phyloP scores from a whole-genome alignment of 805 yeast genomes.

The Metschnikowia matae region DNA sequence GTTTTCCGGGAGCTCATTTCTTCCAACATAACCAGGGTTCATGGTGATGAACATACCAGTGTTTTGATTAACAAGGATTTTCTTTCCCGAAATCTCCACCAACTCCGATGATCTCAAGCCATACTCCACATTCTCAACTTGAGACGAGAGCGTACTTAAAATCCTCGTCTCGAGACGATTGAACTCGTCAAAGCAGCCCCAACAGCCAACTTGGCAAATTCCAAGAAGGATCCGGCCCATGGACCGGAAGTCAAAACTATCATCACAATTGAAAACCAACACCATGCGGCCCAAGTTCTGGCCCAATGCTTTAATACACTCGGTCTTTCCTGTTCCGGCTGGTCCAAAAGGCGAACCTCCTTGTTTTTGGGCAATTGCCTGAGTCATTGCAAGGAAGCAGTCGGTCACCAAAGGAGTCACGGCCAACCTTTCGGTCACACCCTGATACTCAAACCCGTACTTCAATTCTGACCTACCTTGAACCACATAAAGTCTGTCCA shows the following conservation, averaged over 20 bases:
- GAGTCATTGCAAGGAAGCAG: constrained; percentile 65
- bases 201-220: constrained; percentile 75
- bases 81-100: constrained; percentile 42
- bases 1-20: constrained; percentile 81
- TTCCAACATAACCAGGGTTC: constrained; percentile 86
- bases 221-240: constrained; percentile 77
- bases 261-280: constrained; percentile 88
- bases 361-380: constrained; percentile 63
- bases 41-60: constrained; percentile 83
- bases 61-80: constrained; percentile 36
- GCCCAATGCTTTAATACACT: constrained; percentile 81
- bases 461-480: constrained; percentile 48
- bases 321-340: constrained; percentile 97
- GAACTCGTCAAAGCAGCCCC: constrained; percentile 97
- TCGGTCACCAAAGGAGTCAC: constrained; percentile 67
- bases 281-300: constrained; percentile 76
- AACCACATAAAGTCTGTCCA: constrained; percentile 39
- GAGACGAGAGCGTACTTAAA: constrained; percentile 81
- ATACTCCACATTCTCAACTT: constrained; percentile 64
- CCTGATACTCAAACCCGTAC: constrained; percentile 84
- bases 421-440: constrained; percentile 68
- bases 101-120: constrained; percentile 36
- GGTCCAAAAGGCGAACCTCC: constrained; percentile 97
- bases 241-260: constrained; percentile 74
- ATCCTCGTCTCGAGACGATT: constrained; percentile 70